A percentile compares a stretch with the other conserved stretches of the same genome.
These are phyloP conservation scores for Cinchona pubescens DNA, from an alignment of 257 asterid species.

Conservation along the genomic window DNA sequence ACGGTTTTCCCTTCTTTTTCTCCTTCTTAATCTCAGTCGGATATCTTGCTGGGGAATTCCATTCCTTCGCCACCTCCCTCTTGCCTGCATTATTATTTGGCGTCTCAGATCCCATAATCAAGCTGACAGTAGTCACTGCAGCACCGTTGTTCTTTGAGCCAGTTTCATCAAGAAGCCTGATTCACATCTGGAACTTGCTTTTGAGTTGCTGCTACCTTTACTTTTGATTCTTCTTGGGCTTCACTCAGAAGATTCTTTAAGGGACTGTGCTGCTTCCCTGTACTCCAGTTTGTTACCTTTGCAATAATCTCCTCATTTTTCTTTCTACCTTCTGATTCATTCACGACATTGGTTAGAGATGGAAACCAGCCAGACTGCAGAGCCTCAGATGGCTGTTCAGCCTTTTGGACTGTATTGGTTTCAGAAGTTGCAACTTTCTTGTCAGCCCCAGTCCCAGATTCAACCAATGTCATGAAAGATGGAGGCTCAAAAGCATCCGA, in stretches of 20 bases:
- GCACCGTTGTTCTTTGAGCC: slow-evolving; percentile 34
- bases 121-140: slow-evolving; percentile 33
- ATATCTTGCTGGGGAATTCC: slow-evolving; percentile 90
- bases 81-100: slow-evolving; percentile 28
- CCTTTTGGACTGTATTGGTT: slow-evolving; percentile 38
- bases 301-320: slow-evolving; percentile 78
- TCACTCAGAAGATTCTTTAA: slow-evolving; percentile 59
- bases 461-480: slow-evolving; percentile 71
- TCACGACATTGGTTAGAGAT: slow-evolving; percentile 57
- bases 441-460: slow-evolving; percentile 30
- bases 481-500: slow-evolving; percentile 66
- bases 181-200: slow-evolving; percentile 37
- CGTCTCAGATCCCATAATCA: slow-evolving; percentile 34
- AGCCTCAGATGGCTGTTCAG: slow-evolving; percentile 48
- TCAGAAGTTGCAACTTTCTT: slow-evolving; percentile 42
- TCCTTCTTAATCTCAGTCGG: slow-evolving; percentile 78
- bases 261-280: slow-evolving; percentile 61
- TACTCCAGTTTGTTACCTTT: slow-evolving; percentile 74
- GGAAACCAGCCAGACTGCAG: slow-evolving; percentile 73
- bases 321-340: slow-evolving; percentile 80
- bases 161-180: slow-evolving; percentile 40
- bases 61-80: slow-evolving; percentile 61
- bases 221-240: slow-evolving; percentile 29
- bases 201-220: slow-evolving; percentile 46
- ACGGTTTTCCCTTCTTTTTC: slow-evolving; percentile 61